phyloP scores from a whole-genome alignment of 2,329 filamentous ascomycete genomes.

The Alternaria infectoria region DNA sequence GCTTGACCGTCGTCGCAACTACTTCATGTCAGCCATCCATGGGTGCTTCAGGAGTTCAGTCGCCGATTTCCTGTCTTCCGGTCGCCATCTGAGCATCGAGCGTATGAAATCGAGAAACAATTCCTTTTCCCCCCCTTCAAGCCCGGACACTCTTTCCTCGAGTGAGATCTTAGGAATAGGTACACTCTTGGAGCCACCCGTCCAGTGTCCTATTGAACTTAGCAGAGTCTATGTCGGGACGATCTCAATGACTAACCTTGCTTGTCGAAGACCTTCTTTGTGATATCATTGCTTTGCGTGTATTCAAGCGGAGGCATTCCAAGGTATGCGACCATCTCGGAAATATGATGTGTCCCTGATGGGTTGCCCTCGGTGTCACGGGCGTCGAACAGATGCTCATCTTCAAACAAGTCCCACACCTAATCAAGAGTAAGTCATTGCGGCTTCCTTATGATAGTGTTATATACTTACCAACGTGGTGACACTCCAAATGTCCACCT shows the following conservation, averaged over 20 bases:
- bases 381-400: conserved; percentile 42
- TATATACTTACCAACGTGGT: conserved; percentile 44
- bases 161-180: conserved; percentile 24
- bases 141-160: conserved; percentile 18
- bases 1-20: neutral
- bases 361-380: conserved; percentile 26
- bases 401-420: conserved; percentile 50
- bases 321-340: conserved; percentile 40
- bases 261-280: conserved; percentile 31
- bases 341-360: conserved; percentile 39
- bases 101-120: conserved; percentile 44
- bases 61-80: conserved; percentile 39
- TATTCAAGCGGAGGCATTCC: conserved; percentile 32
- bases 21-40: conserved; percentile 15
- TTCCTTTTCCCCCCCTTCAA: conserved; percentile 36
- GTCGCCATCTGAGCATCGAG: conserved; percentile 46
- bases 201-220: conserved; percentile 25
- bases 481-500: conserved; percentile 51
- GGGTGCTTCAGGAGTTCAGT: conserved; percentile 31
- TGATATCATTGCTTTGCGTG: conserved; percentile 26
- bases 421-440: conserved; percentile 20
- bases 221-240: conserved; percentile 18
- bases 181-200: conserved; percentile 19
- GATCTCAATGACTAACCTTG: conserved; percentile 26
- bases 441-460: conserved; percentile 12